Base-by-base conservation (phyloP, 306 rosid species). In the Castanopsis chinensis region DNA sequence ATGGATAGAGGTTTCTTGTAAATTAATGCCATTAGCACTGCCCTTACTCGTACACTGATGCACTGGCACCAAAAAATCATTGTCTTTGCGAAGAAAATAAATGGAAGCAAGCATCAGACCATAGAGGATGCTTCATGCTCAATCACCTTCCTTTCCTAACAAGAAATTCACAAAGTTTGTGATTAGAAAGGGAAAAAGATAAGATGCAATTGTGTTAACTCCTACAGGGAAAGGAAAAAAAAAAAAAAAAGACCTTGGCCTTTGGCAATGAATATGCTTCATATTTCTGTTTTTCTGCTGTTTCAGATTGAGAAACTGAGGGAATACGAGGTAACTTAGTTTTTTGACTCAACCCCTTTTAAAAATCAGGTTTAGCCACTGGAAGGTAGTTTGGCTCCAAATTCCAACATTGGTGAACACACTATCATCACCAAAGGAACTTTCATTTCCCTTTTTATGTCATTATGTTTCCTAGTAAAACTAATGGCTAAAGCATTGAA, bases 61-160 rank as follows among this genome's bases (percentile, higher is more conserved):
- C 86, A 45, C 28, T 88, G 97, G 99, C 93, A 32, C 97, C 99
- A 49, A 94, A 94, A 71, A 91, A 91, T 97, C 91, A 91, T 52
- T 92, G 99, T 57, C 97, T 85, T 92, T 1, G 97, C 79, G 15
- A 92, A 76, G 90, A 94, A 91, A 90, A 92, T 41, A 91, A 76
- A 90, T 37, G 60, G 89, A 87, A 20, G 99, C 91, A 32, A 92
- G 94, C 85, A 85, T 51, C 53, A 94, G 56, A 4, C 97, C 99
- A 30, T 85, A 83, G 10, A 71, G 84, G 60, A 41, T 41, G 77
- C 88, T 86, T 58, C 94, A 86, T 8, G 45, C 45, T 8, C 3
- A 41, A 76, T 76, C 60, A 52, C 87, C 90, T 71, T 59, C 3
- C 56, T 85, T 83, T 15, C 80, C 85, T 72, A 88, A 68, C 54